phyloP scores from a whole-genome alignment of 768 basidiomycete species.

The Suillus discolor region DNA sequence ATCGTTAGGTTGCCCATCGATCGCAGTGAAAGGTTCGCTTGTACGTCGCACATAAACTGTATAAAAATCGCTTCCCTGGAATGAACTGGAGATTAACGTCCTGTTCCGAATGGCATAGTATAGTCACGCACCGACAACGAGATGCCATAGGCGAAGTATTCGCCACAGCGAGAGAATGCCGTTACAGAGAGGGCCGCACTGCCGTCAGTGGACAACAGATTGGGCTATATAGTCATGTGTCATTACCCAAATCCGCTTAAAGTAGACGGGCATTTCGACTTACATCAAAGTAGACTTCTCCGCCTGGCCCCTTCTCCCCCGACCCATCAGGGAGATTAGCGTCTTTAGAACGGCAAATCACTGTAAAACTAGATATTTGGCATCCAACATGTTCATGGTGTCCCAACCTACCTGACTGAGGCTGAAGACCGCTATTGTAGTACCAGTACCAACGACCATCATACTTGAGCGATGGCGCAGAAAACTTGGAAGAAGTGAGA shows the following conservation, averaged over 20 bases:
- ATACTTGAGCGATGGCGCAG: conserved; percentile 57
- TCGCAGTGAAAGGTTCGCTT: conserved; percentile 51
- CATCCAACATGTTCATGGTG: background rate
- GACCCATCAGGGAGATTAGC: conserved; percentile 56
- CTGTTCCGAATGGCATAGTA: conserved; percentile 1
- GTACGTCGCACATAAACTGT: conserved; percentile 72
- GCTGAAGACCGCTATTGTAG: conserved; percentile 76
- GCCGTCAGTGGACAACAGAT: conserved; percentile 71
- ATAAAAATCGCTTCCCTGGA: conserved; percentile 72
- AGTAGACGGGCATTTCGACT: conserved; percentile 3
- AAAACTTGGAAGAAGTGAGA: conserved; percentile 48
- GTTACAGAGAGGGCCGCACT: conserved; percentile 62
- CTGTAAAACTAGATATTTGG: conserved; percentile 33
- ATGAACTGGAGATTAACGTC: conserved; percentile 3
- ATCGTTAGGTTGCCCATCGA: conserved; percentile 38
- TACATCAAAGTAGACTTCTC: conserved; percentile 83
- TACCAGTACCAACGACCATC: conserved; percentile 83
- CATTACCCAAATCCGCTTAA: background rate
- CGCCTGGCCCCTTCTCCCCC: conserved; percentile 43
- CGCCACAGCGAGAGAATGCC: conserved; percentile 65
- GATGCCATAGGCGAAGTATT: conserved; percentile 77
- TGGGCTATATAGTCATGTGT: conserved; percentile 48
- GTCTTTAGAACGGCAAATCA: conserved; percentile 62
- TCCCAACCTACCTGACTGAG: conserved; percentile 48
- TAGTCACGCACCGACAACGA: conserved; percentile 59